Conservation (phyloP, 352 stramenopile species). For the Pythium rishiriense region DNA sequence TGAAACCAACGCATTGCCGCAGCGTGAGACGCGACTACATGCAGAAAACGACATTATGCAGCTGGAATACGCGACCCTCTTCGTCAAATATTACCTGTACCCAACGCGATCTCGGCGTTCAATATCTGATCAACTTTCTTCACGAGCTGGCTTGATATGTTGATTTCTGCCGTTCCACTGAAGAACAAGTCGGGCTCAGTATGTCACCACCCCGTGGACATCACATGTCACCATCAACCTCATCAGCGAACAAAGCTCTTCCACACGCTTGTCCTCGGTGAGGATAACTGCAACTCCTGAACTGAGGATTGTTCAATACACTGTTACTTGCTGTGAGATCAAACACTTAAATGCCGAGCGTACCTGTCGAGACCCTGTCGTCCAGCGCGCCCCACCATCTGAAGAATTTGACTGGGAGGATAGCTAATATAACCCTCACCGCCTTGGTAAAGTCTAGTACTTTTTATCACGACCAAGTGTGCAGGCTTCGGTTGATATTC, state of each 20-base stretch:
- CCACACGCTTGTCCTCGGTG: slow-evolving; percentile 2
- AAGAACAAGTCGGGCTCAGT: not conserved
- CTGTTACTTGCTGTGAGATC: not conserved
- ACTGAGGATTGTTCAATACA: slow-evolving; percentile 6
- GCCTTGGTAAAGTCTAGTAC: slow-evolving; percentile 39
- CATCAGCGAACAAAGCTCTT: not conserved
- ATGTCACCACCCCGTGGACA: not conserved
- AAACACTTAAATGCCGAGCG: not conserved
- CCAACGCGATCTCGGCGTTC: slow-evolving; percentile 8
- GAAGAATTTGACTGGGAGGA: slow-evolving; percentile 29
- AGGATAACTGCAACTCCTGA: slow-evolving; percentile 13
- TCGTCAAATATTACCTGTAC: slow-evolving; percentile 1
- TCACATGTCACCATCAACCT: not conserved
- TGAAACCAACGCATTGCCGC: slow-evolving; percentile 4
- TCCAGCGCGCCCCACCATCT: slow-evolving; percentile 49
- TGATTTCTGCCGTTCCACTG: slow-evolving; percentile 1
- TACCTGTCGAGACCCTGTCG: slow-evolving; percentile 36
- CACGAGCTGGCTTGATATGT: slow-evolving; percentile 7
- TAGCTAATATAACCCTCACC: slow-evolving; percentile 30
- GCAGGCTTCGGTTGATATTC: slow-evolving; percentile 28
- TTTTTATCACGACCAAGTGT: slow-evolving; percentile 45
- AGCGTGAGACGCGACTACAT: not conserved
- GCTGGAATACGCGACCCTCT: too few relatives aligned
- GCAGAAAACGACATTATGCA: too few relatives aligned
- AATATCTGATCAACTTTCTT: not conserved